Base-by-base conservation (phyloP, 371 early-diverging fungal genomes). In the Catenaria anguillulae region DNA sequence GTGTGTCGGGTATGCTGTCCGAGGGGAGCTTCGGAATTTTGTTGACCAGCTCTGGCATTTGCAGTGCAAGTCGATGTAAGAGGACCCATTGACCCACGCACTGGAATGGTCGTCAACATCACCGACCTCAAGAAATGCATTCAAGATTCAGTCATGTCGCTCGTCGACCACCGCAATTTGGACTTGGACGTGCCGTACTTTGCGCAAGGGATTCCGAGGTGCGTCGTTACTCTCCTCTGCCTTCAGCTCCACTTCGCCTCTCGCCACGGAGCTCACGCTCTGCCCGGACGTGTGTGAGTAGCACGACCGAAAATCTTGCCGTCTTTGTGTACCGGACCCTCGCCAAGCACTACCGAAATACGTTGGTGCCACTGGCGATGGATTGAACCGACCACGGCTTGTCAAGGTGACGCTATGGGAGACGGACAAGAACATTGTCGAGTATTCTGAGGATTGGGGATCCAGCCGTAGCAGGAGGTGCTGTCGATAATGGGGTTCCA, bases 91-190 rank as follows among this genome's bases (percentile, higher is more conserved):
- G 46, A 56, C 56, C 23, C 21, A 24, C 4, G 21, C n/a, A 56
- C 88, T 0, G 93, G 92, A 21, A 92, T 93, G 92, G 87, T 92
- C 0, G 79, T 87, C 70, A 91, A 91, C 70, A 68, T 92, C 2
- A 75, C 78, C 3, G 86, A 88, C 56, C 71, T 92, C 65, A 92
- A 92, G 71, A 73, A 80, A 66, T 84, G 81, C 65, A 82, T 93
- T 62, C 73, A 83, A 60, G 45, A 65, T 15, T 75, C 82, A 0
- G 79, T 92, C 33, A 75, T 90, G 73, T 87, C 88, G 60, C 73
- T 78, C 17, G 73, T 90, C 59, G 93, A 93, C 73, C 93, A 92
- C 71, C 80, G 79, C 60, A 88, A 93, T 66, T 63, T 93, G 23
- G 73, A 69, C 67, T 63, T 31, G 58, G 4, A 29, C 42, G 33